Evolutionary conservation across 345 rosid species (phyloP).

Genomic region (Aquilaria malaccensis): DNA sequence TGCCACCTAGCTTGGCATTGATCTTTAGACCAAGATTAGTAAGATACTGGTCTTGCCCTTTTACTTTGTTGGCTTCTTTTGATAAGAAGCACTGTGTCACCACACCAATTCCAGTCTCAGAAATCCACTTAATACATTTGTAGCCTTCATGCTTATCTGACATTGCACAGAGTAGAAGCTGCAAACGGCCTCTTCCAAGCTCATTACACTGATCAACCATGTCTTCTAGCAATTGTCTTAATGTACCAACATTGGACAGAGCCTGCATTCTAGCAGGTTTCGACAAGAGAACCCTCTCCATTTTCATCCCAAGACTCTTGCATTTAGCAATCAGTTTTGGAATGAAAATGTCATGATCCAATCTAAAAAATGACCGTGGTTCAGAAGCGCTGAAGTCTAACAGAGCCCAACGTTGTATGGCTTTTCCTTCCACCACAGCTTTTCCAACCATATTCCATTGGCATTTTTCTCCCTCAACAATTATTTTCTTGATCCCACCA

Average conservation of each 20-base stretch:
- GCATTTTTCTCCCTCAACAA: slow-evolving; percentile 50
- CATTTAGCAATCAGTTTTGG: slow-evolving; percentile 36
- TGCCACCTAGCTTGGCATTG: slow-evolving; percentile 96
- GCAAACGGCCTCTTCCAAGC: slow-evolving; percentile 28
- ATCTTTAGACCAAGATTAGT: slow-evolving; percentile 80
- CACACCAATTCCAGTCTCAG: slow-evolving; percentile 71
- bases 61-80: slow-evolving; percentile 24
- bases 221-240: slow-evolving; percentile 35
- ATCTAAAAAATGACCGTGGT: slow-evolving; percentile 19
- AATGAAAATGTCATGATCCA: slow-evolving; percentile 27
- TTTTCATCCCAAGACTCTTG: slow-evolving; percentile 44
- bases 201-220: slow-evolving; percentile 24
- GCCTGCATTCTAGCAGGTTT: slow-evolving; percentile 30
- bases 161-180: slow-evolving; percentile 75
- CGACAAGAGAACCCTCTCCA: slow-evolving; percentile 39
- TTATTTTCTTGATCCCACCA: slow-evolving; percentile 29
- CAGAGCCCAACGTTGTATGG: slow-evolving; percentile 63
- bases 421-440: slow-evolving; percentile 55
- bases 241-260: slow-evolving; percentile 27
- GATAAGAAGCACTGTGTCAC: slow-evolving; percentile 86
- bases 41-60: slow-evolving; percentile 50
- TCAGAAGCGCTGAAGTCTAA: slow-evolving; percentile 55
- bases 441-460: slow-evolving; percentile 73
- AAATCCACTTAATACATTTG: slow-evolving; percentile 75
- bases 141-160: slow-evolving; percentile 53